Evolutionary conservation across 148 eudicot species (phyloP), one percentile per base, ranked within the genome.

Genomic region (Rhododendron henanense): DNA sequence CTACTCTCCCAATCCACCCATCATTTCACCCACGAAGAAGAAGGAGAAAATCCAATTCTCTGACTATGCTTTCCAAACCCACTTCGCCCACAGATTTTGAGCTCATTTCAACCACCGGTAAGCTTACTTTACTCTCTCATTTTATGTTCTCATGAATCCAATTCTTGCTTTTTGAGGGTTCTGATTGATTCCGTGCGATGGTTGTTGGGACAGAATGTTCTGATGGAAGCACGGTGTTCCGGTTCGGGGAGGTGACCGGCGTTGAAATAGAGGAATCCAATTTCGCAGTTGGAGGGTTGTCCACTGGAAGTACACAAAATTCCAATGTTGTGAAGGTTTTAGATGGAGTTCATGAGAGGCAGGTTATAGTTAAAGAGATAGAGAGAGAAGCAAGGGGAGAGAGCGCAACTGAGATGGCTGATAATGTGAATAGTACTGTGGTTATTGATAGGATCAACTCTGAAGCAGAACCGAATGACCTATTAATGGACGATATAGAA

Each of bases 211-310:
- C 90, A 96, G 99, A 92, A 85, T 74, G 86, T 79, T 85, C 91
- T 21, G 96, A 96, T 85, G 99, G 99, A 81, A 94, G 94, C 77
- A 41, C 93, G 75, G 50, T 92, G 41, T 96, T 96, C 85, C 93
- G 88, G 82, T 96, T 96, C 78, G 99, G 95, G n/a, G 94, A 96
- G 37, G 90, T 87, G 1, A 90, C 90, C 63, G 93, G 93, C 78
- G 73, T 91, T 61, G 89, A 79, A 59, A 19, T 82, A 65, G 90
- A 87, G 84, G 87, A 90, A 50, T 2, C 82, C 74, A 67, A 78
- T n/a, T 53, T 28, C 25, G 84, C 15, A 0, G 23, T 28, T n/a
- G 85, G 79, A 51, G 81, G 57, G 35, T 55, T 78, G 44, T 87
- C 21, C n/a, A 57, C 83, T 31, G 82, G 87, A 79, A 78, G 1